phyloP scores from a whole-genome alignment of 805 yeast genomes.

The Teunomyces stri region DNA sequence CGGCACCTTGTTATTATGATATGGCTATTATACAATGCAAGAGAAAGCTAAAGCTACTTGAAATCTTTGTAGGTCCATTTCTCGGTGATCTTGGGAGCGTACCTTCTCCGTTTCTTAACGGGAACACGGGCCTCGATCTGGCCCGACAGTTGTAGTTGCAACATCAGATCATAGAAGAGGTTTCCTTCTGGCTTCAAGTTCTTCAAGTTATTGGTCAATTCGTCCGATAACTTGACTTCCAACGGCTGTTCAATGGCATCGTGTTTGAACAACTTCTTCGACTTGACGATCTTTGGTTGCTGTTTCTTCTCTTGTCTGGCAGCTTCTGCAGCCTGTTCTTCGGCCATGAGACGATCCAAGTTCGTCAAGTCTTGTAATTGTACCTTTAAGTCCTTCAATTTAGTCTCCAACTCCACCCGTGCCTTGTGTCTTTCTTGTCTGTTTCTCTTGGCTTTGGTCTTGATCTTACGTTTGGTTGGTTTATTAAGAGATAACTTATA shows the following conservation, averaged over 20 bases:
- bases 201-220: conserved; percentile 80
- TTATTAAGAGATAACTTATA: conserved; percentile 65
- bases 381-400: conserved; percentile 56
- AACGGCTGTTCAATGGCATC: conserved; percentile 42
- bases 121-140: conserved; percentile 81
- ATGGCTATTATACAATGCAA: conserved; percentile 2
- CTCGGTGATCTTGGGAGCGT: conserved; percentile 75
- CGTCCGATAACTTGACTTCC: conserved; percentile 85
- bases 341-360: conserved; percentile 17
- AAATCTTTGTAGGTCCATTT: conserved; percentile 94
- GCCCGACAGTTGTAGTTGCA: conserved; percentile 79
- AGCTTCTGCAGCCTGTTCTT: conserved; percentile 24
- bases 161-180: conserved; percentile 76
- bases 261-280: conserved; percentile 43
- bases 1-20: too few species aligned
- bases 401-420: conserved; percentile 51
- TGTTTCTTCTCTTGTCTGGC: conserved; percentile 29
- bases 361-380: conserved; percentile 57
- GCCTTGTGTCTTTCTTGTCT: conserved; percentile 62
- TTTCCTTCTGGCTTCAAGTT: conserved; percentile 89
- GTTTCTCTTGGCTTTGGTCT: conserved; percentile 77
- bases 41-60: conserved; percentile 45
- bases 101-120: conserved; percentile 61
- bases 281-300: conserved; percentile 30
- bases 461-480: conserved; percentile 64